Percentiles rank a stretch among this genome's conserved stretches.
These are phyloP conservation scores for Acidomyces sp. DNA, from an alignment of 495 filamentous ascomycete species.

Conservation along the genomic window DNA sequence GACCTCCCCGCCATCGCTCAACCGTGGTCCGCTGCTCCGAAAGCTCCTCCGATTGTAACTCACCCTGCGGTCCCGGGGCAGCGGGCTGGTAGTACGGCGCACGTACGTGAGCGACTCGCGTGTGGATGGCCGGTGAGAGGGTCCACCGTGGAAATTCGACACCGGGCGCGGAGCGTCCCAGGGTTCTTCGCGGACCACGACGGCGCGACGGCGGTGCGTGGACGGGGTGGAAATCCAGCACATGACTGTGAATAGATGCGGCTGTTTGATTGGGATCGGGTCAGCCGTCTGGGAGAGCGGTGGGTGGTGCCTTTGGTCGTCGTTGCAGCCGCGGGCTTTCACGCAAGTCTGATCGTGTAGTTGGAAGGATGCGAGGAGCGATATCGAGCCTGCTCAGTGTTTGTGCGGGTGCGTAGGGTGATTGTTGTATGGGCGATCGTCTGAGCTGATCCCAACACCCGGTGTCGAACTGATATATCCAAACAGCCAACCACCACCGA, in stretches of 20 bases:
- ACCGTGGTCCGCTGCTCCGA: not conserved
- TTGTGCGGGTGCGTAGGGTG: too few relatives aligned
- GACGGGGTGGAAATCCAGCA: constrained; percentile 6
- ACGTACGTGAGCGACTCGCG: not conserved
- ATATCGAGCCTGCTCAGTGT: too few relatives aligned
- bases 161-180: constrained; percentile 10
- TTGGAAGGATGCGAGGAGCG: too few relatives aligned
- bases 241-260: not conserved
- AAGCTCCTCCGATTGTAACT: constrained; percentile 7
- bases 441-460: too few relatives aligned
- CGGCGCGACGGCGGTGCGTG: not conserved
- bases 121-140: not conserved
- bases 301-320: too few relatives aligned
- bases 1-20: constrained; percentile 1
- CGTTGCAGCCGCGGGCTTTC: too few relatives aligned
- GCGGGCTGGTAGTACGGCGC: constrained; percentile 1
- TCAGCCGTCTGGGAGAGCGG: too few relatives aligned
- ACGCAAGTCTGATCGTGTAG: too few relatives aligned
- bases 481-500: too few relatives aligned
- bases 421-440: too few relatives aligned
- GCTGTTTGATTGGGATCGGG: too few relatives aligned
- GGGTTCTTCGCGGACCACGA: not conserved
- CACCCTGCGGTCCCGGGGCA: constrained; percentile 4
- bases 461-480: too few relatives aligned
- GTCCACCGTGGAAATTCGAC: constrained; percentile 14